Conservation (phyloP, 2,329 filamentous ascomycete species). For the Massarina eburnea region DNA sequence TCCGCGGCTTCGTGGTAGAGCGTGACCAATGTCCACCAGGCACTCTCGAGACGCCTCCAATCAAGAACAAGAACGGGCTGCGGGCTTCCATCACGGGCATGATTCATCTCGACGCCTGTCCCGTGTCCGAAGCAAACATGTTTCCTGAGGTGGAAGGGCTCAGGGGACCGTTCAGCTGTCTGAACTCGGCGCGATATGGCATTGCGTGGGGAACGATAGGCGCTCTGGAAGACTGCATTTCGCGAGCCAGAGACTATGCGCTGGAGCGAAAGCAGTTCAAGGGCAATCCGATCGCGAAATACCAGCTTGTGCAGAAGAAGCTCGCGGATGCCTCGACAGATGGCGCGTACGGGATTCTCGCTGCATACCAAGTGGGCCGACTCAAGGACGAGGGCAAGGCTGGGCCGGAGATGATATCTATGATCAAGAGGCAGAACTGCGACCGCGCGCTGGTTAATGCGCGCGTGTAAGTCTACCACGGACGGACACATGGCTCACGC, state of each 20-base stretch:
- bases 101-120: constrained; percentile 92
- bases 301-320: constrained; percentile 98
- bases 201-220: constrained; percentile 95
- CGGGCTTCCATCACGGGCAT: constrained; percentile 94
- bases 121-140: constrained; percentile 89
- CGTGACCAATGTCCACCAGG: constrained; percentile 81
- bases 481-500: background rate
- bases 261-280: constrained; percentile 96
- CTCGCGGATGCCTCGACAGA: constrained; percentile 90
- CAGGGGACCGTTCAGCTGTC: constrained; percentile 84
- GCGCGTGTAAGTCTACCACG: constrained; percentile 55
- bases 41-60: constrained; percentile 84
- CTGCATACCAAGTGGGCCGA: constrained; percentile 84
- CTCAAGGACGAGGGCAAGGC: constrained; percentile 89
- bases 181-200: constrained; percentile 91
- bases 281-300: constrained; percentile 89
- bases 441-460: constrained; percentile 82
- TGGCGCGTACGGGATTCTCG: constrained; percentile 86
- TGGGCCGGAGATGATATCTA: constrained; percentile 91
- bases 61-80: constrained; percentile 95
- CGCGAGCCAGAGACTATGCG: constrained; percentile 79
- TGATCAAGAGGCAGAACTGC: constrained; percentile 98
- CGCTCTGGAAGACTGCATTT: constrained; percentile 88
- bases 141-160: constrained; percentile 88
- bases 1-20: constrained; percentile 89